Conservation (phyloP, 1,284 basidiomycete species). For the Cutaneotrichosporon spelunceum region DNA sequence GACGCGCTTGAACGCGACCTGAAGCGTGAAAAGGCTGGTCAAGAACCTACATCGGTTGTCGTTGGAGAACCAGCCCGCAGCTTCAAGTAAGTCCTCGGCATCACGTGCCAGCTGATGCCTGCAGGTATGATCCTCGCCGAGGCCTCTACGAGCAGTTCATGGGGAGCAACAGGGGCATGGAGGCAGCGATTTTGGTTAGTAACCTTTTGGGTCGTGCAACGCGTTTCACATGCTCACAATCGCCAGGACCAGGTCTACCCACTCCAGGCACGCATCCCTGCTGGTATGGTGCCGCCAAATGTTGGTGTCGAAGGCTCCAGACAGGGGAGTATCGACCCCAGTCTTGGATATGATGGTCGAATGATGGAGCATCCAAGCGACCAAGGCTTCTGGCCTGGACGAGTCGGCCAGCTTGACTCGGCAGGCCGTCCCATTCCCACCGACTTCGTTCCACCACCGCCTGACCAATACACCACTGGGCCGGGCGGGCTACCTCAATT, state of each 20-base stretch:
- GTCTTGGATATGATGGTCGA: slow-evolving; percentile 16
- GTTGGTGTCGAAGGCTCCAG: slow-evolving; percentile 14
- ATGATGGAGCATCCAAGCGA: slow-evolving; percentile 12
- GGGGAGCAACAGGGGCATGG: slow-evolving; percentile 45
- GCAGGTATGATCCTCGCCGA: slow-evolving; percentile 75
- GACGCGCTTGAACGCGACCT: slow-evolving; percentile 89
- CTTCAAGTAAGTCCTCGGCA: slow-evolving; percentile 41
- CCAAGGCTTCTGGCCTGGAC: slow-evolving; percentile 15
- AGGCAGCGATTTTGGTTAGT: slow-evolving; percentile 32
- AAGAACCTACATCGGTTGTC: slow-evolving; percentile 73
- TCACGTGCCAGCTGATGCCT: neutral
- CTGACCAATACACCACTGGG: slow-evolving; percentile 20
- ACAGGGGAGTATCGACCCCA: slow-evolving; percentile 23
- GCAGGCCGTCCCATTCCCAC: slow-evolving; percentile 13
- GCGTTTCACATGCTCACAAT: slow-evolving; percentile 8
- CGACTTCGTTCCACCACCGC: slow-evolving; percentile 20
- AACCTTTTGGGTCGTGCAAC: neutral
- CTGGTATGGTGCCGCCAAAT: slow-evolving; percentile 10
- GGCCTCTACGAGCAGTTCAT: slow-evolving; percentile 81
- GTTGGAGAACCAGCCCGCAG: slow-evolving; percentile 70
- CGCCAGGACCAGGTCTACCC: slow-evolving; percentile 27
- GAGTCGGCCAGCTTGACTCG: slow-evolving; percentile 12
- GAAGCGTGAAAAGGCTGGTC: slow-evolving; percentile 83
- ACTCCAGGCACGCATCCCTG: slow-evolving; percentile 24
- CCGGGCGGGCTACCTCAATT: slow-evolving; percentile 24